Percentiles rank a stretch among this genome's conserved stretches.
Evolutionary conservation across 164 flowering plant species (phyloP).

Genomic region (Vitis rupestris): DNA sequence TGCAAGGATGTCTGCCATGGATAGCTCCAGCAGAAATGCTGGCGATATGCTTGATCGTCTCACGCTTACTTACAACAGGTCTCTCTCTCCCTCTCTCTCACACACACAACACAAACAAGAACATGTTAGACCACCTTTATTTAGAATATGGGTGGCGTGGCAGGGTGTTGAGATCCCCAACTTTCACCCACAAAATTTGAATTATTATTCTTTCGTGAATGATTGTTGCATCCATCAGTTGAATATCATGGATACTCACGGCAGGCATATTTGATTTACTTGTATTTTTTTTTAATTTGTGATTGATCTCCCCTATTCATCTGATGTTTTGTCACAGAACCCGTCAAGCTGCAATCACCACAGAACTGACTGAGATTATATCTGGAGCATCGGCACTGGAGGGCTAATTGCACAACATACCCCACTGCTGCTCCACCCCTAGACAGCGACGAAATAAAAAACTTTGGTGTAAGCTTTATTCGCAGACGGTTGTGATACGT

Average conservation of each 20-base stretch:
- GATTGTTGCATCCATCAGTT: neutral
- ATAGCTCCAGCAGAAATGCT: conserved; percentile 97
- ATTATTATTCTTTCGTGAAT: neutral
- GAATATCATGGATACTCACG: neutral
- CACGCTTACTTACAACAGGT: conserved; percentile 94
- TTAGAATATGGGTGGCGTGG: too few relatives aligned
- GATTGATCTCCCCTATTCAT: conserved; percentile 10
- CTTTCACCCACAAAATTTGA: too few relatives aligned
- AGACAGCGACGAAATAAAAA: conserved; percentile 45
- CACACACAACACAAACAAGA: too few relatives aligned
- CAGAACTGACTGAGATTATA: conserved; percentile 89
- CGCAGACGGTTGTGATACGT: conserved; percentile 6
- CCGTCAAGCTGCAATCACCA: conserved; percentile 96
- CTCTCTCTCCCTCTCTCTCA: conserved; percentile 25
- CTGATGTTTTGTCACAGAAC: conserved; percentile 46
- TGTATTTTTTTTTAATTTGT: neutral
- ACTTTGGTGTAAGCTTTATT: conserved; percentile 6
- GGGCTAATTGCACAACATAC: conserved; percentile 35
- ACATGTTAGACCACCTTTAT: neutral
- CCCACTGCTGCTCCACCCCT: neutral
- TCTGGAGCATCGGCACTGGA: conserved; percentile 93
- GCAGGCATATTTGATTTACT: neutral
- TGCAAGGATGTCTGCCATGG: conserved; percentile 99
- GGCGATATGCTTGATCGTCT: conserved; percentile 99
- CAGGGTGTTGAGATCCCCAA: too few relatives aligned